A percentile compares a stretch with the other conserved stretches of the same genome.
phyloP scores from a whole-genome alignment of 768 basidiomycete genomes.

The Mycena rebaudengoi region DNA sequence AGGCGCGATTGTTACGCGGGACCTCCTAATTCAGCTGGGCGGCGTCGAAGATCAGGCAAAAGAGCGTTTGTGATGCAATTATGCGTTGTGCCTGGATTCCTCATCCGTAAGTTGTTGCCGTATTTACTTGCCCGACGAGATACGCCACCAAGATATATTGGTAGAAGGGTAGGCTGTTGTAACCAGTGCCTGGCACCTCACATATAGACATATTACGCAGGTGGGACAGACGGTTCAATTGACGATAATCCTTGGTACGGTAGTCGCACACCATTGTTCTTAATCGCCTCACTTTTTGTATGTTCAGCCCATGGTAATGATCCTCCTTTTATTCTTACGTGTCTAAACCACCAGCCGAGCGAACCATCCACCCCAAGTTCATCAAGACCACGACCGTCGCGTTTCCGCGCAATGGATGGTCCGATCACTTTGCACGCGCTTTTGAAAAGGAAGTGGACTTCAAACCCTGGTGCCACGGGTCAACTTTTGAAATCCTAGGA shows the following conservation, averaged over 20 bases:
- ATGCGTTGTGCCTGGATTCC: too few relatives aligned
- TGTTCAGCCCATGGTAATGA: constrained; percentile 21
- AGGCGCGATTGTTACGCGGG: constrained; percentile 60
- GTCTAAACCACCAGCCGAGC: constrained; percentile 44
- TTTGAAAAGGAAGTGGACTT: constrained; percentile 54
- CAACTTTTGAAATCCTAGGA: constrained; percentile 54
- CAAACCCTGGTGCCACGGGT: constrained; percentile 61
- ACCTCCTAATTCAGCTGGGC: constrained; percentile 51
- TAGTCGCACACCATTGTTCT: neutral
- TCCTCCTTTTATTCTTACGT: constrained; percentile 13
- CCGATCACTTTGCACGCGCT: constrained; percentile 49
- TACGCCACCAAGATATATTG: constrained; percentile 58
- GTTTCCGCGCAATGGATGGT: constrained; percentile 57
- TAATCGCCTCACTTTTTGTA: constrained; percentile 28
- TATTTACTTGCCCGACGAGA: too few relatives aligned
- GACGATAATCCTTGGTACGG: constrained; percentile 55
- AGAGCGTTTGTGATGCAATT: constrained; percentile 60
- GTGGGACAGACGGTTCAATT: constrained; percentile 60
- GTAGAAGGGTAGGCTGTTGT: constrained; percentile 52
- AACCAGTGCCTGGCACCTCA: neutral
- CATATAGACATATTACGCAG: constrained; percentile 60
- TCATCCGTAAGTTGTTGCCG: too few relatives aligned
- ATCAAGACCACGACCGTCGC: constrained; percentile 49
- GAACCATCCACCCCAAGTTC: constrained; percentile 48
- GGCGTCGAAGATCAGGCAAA: constrained; percentile 59